Conservation (phyloP, 805 yeast genomes). For the Ogataea pignaliae region DNA sequence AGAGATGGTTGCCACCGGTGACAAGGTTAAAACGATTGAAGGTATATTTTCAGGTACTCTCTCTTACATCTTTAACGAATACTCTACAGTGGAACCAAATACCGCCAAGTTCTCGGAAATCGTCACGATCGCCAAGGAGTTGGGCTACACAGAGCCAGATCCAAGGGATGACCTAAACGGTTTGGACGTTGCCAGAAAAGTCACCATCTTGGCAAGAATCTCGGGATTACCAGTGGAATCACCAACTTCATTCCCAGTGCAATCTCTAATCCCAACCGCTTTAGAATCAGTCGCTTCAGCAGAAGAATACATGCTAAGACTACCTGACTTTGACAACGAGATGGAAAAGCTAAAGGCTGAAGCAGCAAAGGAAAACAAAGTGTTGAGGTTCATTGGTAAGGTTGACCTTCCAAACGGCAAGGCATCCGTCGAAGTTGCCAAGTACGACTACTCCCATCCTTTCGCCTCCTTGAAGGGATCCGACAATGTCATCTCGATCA, state of each 20-base stretch:
- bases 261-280: constrained; percentile 84
- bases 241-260: constrained; percentile 90
- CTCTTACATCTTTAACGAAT: constrained; percentile 92
- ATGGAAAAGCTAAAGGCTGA: constrained; percentile 71
- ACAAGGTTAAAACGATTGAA: constrained; percentile 83
- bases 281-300: constrained; percentile 71
- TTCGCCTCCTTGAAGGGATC: constrained; percentile 95
- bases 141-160: constrained; percentile 98
- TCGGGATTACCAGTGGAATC: constrained; percentile 82
- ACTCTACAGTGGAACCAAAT: constrained; percentile 62
- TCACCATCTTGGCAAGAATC: constrained; percentile 90
- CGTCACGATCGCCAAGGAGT: constrained; percentile 78
- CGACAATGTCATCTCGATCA: constrained; percentile 90
- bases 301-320: constrained; percentile 71
- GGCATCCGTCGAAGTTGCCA: constrained; percentile 83
- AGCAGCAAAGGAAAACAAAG: constrained; percentile 81
- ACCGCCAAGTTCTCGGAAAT: constrained; percentile 81
- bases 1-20: constrained; percentile 90
- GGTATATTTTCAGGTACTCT: constrained; percentile 96
- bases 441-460: constrained; percentile 86
- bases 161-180: constrained; percentile 99
- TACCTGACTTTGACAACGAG: constrained; percentile 81
- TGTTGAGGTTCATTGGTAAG: constrained; percentile 88
- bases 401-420: constrained; percentile 69
- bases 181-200: constrained; percentile 97